Percentiles rank a stretch among this genome's conserved stretches.
Evolutionary conservation across 140 eudicot species (phyloP).

Genomic region (Stevia rebaudiana): DNA sequence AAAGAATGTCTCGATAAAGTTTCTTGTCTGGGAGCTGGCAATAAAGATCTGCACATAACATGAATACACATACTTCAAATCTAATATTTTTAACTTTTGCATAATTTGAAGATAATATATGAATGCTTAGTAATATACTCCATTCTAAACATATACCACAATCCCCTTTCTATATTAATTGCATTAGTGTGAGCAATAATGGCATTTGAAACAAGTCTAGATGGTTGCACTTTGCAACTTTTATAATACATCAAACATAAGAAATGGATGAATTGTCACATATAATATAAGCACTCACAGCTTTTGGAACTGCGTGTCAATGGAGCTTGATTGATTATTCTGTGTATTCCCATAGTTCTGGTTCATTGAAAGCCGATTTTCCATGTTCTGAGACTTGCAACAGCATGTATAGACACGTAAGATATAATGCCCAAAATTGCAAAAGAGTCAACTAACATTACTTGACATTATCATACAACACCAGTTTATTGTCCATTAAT

Average conservation of each 20-base stretch:
- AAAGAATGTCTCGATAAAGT: constrained; percentile 95
- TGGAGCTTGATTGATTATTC: constrained; percentile 40
- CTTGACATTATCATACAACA: neutral
- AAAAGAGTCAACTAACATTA: neutral
- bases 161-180: neutral
- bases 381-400: constrained; percentile 30
- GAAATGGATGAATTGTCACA: constrained; percentile 9
- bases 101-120: neutral
- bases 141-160: neutral
- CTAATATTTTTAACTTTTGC: neutral
- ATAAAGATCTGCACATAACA: constrained; percentile 50
- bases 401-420: constrained; percentile 13
- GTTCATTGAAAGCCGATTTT: constrained; percentile 44
- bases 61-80: neutral
- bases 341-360: constrained; percentile 38
- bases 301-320: constrained; percentile 63
- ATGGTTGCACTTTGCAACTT: neutral
- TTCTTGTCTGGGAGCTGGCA: constrained; percentile 86
- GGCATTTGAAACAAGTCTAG: constrained; percentile 4
- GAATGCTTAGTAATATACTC: neutral
- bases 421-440: constrained; percentile 2
- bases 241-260: constrained; percentile 2
- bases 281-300: constrained; percentile 51
- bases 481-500: constrained; percentile 14
- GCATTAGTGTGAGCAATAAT: neutral